Evolutionary conservation across 352 stramenopile genomes (phyloP).

Genomic region (Pythium pectinolyticum): DNA sequence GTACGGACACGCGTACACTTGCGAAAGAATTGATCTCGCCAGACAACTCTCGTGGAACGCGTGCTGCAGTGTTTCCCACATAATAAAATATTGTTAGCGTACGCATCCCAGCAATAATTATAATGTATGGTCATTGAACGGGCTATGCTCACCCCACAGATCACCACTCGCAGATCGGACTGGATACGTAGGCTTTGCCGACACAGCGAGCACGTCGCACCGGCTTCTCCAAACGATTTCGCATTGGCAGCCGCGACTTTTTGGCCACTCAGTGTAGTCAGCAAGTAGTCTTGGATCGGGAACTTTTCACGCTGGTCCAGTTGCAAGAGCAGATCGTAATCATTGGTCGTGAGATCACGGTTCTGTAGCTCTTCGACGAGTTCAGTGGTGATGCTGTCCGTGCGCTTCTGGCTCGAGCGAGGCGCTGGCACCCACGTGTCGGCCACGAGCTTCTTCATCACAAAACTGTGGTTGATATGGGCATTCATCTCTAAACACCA

Average conservation of each 20-base stretch:
- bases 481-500: slow-evolving; percentile 45
- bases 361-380: slow-evolving; percentile 63
- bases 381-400: slow-evolving; percentile 33
- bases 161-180: slow-evolving; percentile 43
- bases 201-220: slow-evolving; percentile 50
- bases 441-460: slow-evolving; percentile 61
- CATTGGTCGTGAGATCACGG: slow-evolving; percentile 79
- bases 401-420: slow-evolving; percentile 29
- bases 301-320: slow-evolving; percentile 58
- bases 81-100: neutral
- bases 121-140: no score
- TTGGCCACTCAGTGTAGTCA: slow-evolving; percentile 49
- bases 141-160: slow-evolving; percentile 66
- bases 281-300: slow-evolving; percentile 73
- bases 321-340: slow-evolving; percentile 79
- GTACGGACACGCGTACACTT: slow-evolving; percentile 58
- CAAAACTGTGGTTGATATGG: slow-evolving; percentile 68
- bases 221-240: slow-evolving; percentile 48
- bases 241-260: slow-evolving; percentile 44
- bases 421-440: slow-evolving; percentile 63
- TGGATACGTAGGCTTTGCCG: slow-evolving; percentile 64
- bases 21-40: slow-evolving; percentile 60
- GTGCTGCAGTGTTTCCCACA: slow-evolving; percentile 40
- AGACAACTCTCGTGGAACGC: slow-evolving; percentile 79
- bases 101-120: no score